A percentile compares a stretch with the other conserved stretches of the same genome.
These are phyloP conservation scores for Triticum turgidum DNA, from an alignment of 176 grass and related monocot species.

Conservation along the genomic window DNA sequence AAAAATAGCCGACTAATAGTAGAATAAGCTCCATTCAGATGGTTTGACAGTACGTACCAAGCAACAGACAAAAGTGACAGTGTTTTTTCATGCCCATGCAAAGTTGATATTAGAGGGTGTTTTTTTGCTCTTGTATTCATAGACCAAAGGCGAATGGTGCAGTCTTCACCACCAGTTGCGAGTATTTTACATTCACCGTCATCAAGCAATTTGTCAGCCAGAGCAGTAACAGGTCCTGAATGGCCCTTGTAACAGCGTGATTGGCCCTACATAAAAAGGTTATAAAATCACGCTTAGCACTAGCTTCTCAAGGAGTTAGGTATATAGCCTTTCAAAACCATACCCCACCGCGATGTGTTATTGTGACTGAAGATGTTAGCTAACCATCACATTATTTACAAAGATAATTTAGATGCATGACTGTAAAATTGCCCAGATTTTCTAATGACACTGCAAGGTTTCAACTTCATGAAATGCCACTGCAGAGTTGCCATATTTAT, in stretches of 20 bases:
- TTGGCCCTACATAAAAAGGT: conserved; percentile 40
- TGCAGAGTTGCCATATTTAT: not conserved
- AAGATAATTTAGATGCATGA: not conserved
- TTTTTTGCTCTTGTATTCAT: conserved; percentile 62
- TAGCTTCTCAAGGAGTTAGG: too few relatives aligned
- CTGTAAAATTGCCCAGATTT: not conserved
- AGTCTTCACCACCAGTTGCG: conserved; percentile 92
- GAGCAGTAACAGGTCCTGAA: conserved; percentile 60
- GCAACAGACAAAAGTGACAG: conserved; percentile 80
- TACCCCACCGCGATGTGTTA: not conserved
- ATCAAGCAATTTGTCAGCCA: conserved; percentile 77
- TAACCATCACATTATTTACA: not conserved
- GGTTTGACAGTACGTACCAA: conserved; percentile 42
- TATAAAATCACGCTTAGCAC: not conserved
- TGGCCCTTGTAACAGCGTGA: conserved; percentile 87
- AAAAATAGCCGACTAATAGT: not conserved
- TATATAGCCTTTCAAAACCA: conserved; percentile 7
- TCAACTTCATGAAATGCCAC: not conserved
- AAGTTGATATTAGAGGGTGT: conserved; percentile 59
- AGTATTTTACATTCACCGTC: conserved; percentile 69
- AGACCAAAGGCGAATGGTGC: conserved; percentile 79
- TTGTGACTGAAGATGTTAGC: not conserved
- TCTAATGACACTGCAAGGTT: not conserved
- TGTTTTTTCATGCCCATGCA: conserved; percentile 80
- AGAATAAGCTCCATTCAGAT: conserved; percentile 14